phyloP scores from a whole-genome alignment of 768 basidiomycete genomes.

The Amanita molliuscula region DNA sequence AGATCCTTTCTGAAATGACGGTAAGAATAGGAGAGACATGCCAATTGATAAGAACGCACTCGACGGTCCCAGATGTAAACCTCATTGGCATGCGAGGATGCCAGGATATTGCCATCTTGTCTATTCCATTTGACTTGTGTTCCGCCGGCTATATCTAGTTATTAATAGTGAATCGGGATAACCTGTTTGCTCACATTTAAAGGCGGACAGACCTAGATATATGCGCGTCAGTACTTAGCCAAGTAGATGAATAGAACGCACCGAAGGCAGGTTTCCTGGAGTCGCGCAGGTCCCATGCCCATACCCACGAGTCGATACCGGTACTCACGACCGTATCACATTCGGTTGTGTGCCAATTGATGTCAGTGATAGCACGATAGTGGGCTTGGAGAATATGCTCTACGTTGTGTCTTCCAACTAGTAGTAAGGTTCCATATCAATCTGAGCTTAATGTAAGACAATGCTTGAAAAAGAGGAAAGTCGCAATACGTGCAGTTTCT shows the following conservation, averaged over 20 bases:
- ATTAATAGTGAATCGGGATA: background rate
- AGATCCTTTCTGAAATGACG: constrained; percentile 70
- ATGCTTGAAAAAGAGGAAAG: background rate
- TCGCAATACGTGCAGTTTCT: constrained; percentile 56
- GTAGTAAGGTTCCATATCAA: constrained; percentile 94
- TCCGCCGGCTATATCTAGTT: constrained; percentile 48
- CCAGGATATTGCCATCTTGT: constrained; percentile 75
- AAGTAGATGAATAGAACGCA: constrained; percentile 37
- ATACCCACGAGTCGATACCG: constrained; percentile 89
- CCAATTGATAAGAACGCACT: constrained; percentile 30
- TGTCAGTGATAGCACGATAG: constrained; percentile 93
- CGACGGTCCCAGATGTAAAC: constrained; percentile 93
- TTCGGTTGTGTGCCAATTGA: constrained; percentile 91
- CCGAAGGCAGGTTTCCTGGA: constrained; percentile 68
- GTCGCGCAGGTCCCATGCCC: constrained; percentile 85
- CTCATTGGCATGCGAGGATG: constrained; percentile 80
- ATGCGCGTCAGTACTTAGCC: background rate
- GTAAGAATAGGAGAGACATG: background rate
- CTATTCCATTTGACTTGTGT: constrained; percentile 99
- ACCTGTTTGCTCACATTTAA: constrained; percentile 23
- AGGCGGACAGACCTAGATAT: constrained; percentile 28
- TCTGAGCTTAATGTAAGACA: constrained; percentile 21
- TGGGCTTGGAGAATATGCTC: constrained; percentile 82
- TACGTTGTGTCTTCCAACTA: constrained; percentile 68
- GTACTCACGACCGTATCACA: constrained; percentile 83